Evolutionary conservation across 2,329 filamentous ascomycete species (phyloP), one percentile per base, ranked within the genome.

Genomic region (Stagonosporopsis vannaccii): DNA sequence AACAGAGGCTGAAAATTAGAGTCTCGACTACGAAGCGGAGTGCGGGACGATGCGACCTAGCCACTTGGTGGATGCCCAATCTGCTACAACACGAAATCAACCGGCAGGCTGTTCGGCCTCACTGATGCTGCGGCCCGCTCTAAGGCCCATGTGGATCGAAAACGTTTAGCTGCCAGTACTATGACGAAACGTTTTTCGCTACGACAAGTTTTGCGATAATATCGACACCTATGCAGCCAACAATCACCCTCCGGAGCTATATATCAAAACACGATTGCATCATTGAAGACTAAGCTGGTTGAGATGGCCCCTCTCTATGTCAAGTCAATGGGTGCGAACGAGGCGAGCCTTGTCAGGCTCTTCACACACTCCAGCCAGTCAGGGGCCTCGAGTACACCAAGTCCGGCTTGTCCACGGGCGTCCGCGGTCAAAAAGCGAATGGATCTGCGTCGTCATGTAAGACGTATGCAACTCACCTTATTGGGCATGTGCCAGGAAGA

Each of bases 121-220:
- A 58, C 41, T 58, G 49, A 52, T 44, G 45, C 43, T 52, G 44
- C 49, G 44, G 55, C 43, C 55, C 44, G 49, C 55, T 35, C 32
- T 39, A 48, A 49, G 26, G 36, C 43, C 43, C 48, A 40, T 49
- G 55, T 58, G 55, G 55, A 53, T 57, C 54, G 32, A 35, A 44
- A 52, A 44, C 26, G 44, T 48, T 22, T 57, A 52, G 43, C 26
- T 45, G 55, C 44, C 39, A 58, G 43, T 48, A 23, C 55, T 35
- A 53, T 53, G 55, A 49, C 55, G 44, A 33, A 48, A 49, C 44
- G 12, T 36, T 33, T 8, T 52, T 25, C 30, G 26, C 33, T 49
- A 48, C 39, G 25, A 41, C 30, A 41, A 15, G 26, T 40, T 20
- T 32, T 13, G 37, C 42, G 37, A 43, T 37, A 47, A 23, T 40